Percentiles rank a stretch among this genome's conserved stretches.
Evolutionary conservation across 768 basidiomycete species (phyloP).

Genomic region (Boletus vermiculosoides): DNA sequence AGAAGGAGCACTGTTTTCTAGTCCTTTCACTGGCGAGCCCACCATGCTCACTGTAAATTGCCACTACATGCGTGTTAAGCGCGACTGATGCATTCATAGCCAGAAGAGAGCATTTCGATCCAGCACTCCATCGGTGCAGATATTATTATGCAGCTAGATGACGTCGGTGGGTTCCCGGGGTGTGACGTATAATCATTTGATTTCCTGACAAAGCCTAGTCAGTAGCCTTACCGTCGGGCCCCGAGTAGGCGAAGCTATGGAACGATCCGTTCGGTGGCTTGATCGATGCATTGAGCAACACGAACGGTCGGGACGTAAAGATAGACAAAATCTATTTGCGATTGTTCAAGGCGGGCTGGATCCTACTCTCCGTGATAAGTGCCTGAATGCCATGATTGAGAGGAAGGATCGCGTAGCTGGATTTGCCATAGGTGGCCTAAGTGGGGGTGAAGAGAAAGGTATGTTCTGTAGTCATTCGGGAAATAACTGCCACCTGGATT

Average conservation of each 20-base stretch:
- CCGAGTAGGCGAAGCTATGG: slow-evolving; percentile 86
- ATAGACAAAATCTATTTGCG: slow-evolving; percentile 82
- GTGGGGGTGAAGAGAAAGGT: slow-evolving; percentile 93
- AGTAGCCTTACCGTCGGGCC: slow-evolving; percentile 78
- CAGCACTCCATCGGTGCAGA: slow-evolving; percentile 91
- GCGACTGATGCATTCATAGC: slow-evolving; percentile 42
- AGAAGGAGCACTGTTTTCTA: slow-evolving; percentile 81
- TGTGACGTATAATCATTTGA: background rate
- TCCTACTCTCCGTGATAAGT: slow-evolving; percentile 64
- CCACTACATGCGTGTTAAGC: background rate
- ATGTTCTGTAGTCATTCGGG: slow-evolving; percentile 11
- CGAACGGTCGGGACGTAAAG: slow-evolving; percentile 59
- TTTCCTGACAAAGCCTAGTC: slow-evolving; percentile 42
- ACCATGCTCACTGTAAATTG: slow-evolving; percentile 79
- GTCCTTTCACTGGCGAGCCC: slow-evolving; percentile 83
- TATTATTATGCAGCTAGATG: slow-evolving; percentile 94
- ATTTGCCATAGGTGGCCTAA: slow-evolving; percentile 87
- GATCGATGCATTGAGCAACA: slow-evolving; percentile 84
- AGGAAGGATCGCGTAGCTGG: slow-evolving; percentile 78
- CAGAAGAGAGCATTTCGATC: slow-evolving; percentile 88
- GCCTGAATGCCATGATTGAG: slow-evolving; percentile 78
- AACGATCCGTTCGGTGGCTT: slow-evolving; percentile 84
- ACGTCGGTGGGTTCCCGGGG: slow-evolving; percentile 62
- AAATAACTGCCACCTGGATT: slow-evolving; percentile 6
- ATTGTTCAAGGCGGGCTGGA: slow-evolving; percentile 90